These are phyloP conservation scores for Podospora pseudocomata DNA, from an alignment of 495 filamentous ascomycete species.

Conservation along the genomic window DNA sequence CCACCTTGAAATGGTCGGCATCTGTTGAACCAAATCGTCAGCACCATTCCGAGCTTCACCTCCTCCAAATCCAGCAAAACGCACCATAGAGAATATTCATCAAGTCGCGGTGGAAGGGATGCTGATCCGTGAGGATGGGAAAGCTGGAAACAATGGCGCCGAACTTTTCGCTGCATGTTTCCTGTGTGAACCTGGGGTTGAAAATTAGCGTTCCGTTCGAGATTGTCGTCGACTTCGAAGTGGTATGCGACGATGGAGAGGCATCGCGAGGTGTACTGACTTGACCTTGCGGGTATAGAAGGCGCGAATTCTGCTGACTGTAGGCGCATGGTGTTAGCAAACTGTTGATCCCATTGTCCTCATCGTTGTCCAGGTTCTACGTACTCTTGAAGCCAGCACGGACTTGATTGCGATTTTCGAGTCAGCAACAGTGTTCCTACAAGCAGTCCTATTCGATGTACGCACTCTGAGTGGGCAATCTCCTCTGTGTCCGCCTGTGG, in stretches of 20 bases:
- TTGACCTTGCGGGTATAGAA: slow-evolving; percentile 99
- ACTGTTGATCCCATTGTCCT: not conserved
- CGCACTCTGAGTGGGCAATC: slow-evolving; percentile 81
- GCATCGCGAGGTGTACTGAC: slow-evolving; percentile 33
- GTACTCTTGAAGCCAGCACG: slow-evolving; percentile 84
- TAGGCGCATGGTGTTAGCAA: slow-evolving; percentile 18
- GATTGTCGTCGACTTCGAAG: slow-evolving; percentile 63
- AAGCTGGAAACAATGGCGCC: slow-evolving; percentile 86
- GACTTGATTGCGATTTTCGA: slow-evolving; percentile 37
- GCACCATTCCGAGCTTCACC: slow-evolving; percentile 31
- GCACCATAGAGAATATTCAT: slow-evolving; percentile 59
- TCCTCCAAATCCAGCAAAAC: not conserved
- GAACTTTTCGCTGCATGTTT: slow-evolving; percentile 94
- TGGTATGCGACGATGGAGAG: slow-evolving; percentile 58
- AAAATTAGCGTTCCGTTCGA: slow-evolving; percentile 40
- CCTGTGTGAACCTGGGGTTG: slow-evolving; percentile 69
- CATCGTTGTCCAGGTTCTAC: slow-evolving; percentile 9
- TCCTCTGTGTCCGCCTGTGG: slow-evolving; percentile 81
- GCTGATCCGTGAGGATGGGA: slow-evolving; percentile 89
- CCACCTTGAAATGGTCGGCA: slow-evolving; percentile 96
- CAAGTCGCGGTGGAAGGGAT: slow-evolving; percentile 81
- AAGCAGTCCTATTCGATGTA: slow-evolving; percentile 5
- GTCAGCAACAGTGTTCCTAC: slow-evolving; percentile 17
- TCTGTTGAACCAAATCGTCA: slow-evolving; percentile 58
- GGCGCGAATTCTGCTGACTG: slow-evolving; percentile 80